phyloP scores from a whole-genome alignment of 1,139 yeast species.

The Hyphopichia burtonii region DNA sequence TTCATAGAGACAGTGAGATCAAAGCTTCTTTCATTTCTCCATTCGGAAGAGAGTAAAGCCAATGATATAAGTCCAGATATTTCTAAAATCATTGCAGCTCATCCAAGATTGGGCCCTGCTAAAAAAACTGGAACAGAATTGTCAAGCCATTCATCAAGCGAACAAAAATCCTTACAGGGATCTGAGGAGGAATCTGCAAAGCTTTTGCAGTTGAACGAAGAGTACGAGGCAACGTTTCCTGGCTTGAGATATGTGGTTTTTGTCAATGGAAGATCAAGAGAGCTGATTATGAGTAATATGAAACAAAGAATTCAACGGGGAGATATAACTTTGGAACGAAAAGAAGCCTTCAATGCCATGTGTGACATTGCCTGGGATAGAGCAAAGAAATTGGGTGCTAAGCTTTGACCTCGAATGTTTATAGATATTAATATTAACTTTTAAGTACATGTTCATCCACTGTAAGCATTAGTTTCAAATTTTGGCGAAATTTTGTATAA shows the following conservation, averaged over 20 bases:
- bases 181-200: constrained; percentile 47
- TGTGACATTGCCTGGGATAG: constrained; percentile 87
- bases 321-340: constrained; percentile 54
- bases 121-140: constrained; percentile 36
- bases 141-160: constrained; percentile 66
- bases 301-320: constrained; percentile 52
- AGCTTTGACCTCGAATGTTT: constrained; percentile 5
- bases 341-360: constrained; percentile 77
- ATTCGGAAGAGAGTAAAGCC: constrained; percentile 17
- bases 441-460: no score
- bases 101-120: constrained; percentile 82
- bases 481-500: no score
- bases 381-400: constrained; percentile 48
- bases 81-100: constrained; percentile 69
- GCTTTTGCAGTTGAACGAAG: constrained; percentile 53
- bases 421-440: no score
- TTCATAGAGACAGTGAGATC: constrained; percentile 52
- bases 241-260: constrained; percentile 89
- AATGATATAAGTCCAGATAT: constrained; percentile 29
- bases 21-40: constrained; percentile 33
- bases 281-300: constrained; percentile 68
- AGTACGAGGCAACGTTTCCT: constrained; percentile 70
- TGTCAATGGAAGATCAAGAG: constrained; percentile 77
- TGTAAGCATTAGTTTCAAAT: no score
- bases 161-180: constrained; percentile 61